These are phyloP conservation scores for Thelephora ganbajun DNA, from an alignment of 768 basidiomycete genomes.

Conservation along the genomic window DNA sequence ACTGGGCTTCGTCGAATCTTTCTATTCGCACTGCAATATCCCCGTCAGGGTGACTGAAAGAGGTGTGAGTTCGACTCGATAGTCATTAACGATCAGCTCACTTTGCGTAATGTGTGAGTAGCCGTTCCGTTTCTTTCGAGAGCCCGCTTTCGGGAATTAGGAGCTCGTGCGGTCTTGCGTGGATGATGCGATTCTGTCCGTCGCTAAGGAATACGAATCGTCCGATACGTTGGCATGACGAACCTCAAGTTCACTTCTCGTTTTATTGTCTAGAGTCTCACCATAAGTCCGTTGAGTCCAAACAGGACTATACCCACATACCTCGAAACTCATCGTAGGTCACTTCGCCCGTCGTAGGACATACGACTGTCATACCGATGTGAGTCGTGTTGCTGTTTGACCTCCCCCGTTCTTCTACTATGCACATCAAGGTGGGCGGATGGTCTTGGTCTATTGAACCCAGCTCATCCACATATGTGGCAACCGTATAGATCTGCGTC, in stretches of 20 bases:
- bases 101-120: conserved; percentile 62
- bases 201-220: conserved; percentile 1
- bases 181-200: conserved; percentile 69
- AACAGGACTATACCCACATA: conserved; percentile 13
- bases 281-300: neutral
- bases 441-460: conserved; percentile 45
- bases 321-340: conserved; percentile 88
- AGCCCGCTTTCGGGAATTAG: conserved; percentile 47
- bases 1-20: conserved; percentile 35
- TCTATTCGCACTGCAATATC: conserved; percentile 46
- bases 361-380: conserved; percentile 67
- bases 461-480: conserved; percentile 79
- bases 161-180: conserved; percentile 73
- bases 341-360: conserved; percentile 84
- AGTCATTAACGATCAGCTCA: conserved; percentile 17
- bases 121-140: conserved; percentile 58
- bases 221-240: neutral
- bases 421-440: conserved; percentile 51
- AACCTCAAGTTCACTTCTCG: conserved; percentile 86
- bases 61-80: neutral
- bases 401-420: conserved; percentile 45
- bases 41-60: conserved; percentile 9
- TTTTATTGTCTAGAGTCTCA: conserved; percentile 44
- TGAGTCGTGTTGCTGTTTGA: conserved; percentile 28
- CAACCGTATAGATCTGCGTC: conserved; percentile 70